Base-by-base conservation (phyloP, 345 rosid genomes). In the Geranium rotundifolium region DNA sequence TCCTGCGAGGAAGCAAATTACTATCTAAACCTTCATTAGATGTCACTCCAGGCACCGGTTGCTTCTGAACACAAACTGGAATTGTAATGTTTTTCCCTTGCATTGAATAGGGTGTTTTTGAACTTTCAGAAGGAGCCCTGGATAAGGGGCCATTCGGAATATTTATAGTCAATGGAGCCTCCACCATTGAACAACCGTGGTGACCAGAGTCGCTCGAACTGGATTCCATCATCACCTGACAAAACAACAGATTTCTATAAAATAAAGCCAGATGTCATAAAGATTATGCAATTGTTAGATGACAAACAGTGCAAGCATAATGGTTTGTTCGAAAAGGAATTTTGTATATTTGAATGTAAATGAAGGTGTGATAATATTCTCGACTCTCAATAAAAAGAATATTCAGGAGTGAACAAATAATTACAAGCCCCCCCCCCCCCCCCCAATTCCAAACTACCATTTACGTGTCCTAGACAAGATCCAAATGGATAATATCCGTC, bases 151-250 rank as follows among this genome's bases (percentile, higher is more conserved):
- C 76, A 70, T 78, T 83, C 56, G 96, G 96, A 73, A 88, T 83
- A 75, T 87, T 93, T 60, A 84, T 84, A 19, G 91, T 87, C 82
- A 93, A 80, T 18, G 99, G 96, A 63, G 89, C 92, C 82, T 88
- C 97, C 56, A 85, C 84, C 0, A 63, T 88, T 7, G 81, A 65
- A 67, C 73, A 81, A 69, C 73, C 84, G 2, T 81, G 79, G 60
- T 69, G 74, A 74, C 73, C 71, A 16, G 87, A 78, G 54, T 84
- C 86, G 68, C 74, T 83, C 57, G 81, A 64, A 74, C 92, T 87
- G 66, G 97, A 88, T 63, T 91, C 90, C 67, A 86, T 80, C 67
- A 93, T 70, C 63, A 93, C 96, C 99, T 93, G 75, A 30, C 46
- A 71, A 63, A 63, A 60, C 46, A 69, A 67, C 63, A 58, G 74